These are phyloP conservation scores for Sporothrix phasma DNA, from an alignment of 2,329 filamentous ascomycete species.

Conservation along the genomic window DNA sequence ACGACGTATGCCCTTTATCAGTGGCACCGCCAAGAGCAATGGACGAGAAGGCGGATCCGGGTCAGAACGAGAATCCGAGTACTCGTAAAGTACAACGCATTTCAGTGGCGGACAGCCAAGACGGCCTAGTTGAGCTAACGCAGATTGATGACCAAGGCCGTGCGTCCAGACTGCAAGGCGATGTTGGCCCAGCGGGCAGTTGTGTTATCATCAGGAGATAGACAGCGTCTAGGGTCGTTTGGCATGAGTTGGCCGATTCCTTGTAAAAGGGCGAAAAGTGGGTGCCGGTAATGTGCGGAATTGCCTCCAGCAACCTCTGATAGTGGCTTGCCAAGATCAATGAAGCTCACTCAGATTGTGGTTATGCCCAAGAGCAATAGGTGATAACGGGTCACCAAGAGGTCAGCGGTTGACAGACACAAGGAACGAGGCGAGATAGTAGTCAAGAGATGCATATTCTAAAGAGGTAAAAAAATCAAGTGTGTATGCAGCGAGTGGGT, in stretches of 20 bases:
- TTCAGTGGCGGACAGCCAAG: not conserved
- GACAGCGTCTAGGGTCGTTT: not conserved
- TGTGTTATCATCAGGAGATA: not conserved
- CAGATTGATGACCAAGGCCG: not conserved
- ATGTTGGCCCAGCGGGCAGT: not conserved
- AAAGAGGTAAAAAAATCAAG: not conserved
- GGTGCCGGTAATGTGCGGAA: not conserved
- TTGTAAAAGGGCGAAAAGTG: not conserved
- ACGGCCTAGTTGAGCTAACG: not conserved
- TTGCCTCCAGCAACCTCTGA: not conserved
- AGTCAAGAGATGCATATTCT: not conserved
- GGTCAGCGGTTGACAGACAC: not conserved
- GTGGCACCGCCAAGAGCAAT: not conserved
- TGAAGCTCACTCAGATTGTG: not conserved
- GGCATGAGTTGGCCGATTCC: too few relatives aligned
- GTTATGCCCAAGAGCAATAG: not conserved
- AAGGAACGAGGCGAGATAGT: not conserved
- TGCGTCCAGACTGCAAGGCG: not conserved
- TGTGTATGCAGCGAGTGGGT: constrained; percentile 13
- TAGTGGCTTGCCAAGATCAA: not conserved
- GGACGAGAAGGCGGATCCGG: not conserved
- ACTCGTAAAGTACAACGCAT: not conserved
- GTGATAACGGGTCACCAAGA: not conserved
- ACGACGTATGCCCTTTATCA: too few relatives aligned
- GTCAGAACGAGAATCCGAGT: not conserved